phyloP scores from a whole-genome alignment of 352 stramenopile species.

The Lagenidium giganteum region DNA sequence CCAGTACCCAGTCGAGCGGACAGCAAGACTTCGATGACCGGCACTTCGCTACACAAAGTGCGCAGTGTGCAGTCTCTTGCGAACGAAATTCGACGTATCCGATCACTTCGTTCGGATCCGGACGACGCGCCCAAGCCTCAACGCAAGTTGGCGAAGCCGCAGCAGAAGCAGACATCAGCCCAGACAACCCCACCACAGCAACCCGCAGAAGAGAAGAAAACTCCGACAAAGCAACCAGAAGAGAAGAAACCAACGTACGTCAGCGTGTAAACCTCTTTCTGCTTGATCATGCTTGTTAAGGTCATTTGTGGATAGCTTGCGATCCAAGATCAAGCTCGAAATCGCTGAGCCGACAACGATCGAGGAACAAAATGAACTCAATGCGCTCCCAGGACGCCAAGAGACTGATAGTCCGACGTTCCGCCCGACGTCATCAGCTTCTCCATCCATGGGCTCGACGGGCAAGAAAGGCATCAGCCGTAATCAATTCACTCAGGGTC shows the following conservation, averaged over 20 bases:
- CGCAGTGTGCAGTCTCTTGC: slow-evolving; percentile 77
- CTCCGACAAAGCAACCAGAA: slow-evolving; percentile 17
- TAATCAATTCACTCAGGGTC: slow-evolving; percentile 56
- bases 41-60: slow-evolving; percentile 46
- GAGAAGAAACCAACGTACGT: slow-evolving; percentile 50
- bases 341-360: slow-evolving; percentile 43
- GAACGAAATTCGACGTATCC: slow-evolving; percentile 74
- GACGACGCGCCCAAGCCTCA: slow-evolving; percentile 12
- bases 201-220: slow-evolving; percentile 25
- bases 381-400: slow-evolving; percentile 23
- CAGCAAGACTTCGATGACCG: slow-evolving; percentile 38
- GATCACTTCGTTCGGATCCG: slow-evolving; percentile 45
- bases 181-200: neutral
- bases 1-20: slow-evolving; percentile 20
- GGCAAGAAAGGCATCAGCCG: slow-evolving; percentile 68
- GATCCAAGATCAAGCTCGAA: slow-evolving; percentile 73
- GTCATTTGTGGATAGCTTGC: slow-evolving; percentile 23
- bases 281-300: too few species aligned
- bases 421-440: slow-evolving; percentile 26
- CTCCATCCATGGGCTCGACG: slow-evolving; percentile 25
- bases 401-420: slow-evolving; percentile 42
- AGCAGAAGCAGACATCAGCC: slow-evolving; percentile 9
- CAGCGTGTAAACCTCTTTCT: neutral
- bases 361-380: slow-evolving; percentile 19
- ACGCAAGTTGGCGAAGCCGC: slow-evolving; percentile 7